Percentiles rank a stretch among this genome's conserved stretches.
These are phyloP conservation scores for Priceomyces carsonii DNA, from an alignment of 805 yeast genomes.

Conservation along the genomic window DNA sequence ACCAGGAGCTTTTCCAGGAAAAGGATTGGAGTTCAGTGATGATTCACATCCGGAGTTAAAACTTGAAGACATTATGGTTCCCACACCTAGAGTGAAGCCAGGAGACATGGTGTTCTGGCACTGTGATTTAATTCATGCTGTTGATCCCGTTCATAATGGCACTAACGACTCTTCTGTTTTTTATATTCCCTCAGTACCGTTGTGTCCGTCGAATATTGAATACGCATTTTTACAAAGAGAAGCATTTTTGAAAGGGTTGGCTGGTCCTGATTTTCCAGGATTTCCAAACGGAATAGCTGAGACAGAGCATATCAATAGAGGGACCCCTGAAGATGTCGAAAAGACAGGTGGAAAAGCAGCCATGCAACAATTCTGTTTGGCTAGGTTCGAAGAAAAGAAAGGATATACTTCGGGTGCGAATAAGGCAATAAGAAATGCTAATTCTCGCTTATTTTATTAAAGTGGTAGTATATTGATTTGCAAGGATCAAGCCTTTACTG, in stretches of 20 bases:
- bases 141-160: constrained; percentile 38
- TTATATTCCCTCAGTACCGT: constrained; percentile 38
- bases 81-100: constrained; percentile 38
- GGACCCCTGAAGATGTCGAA: constrained; percentile 16
- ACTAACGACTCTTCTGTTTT: constrained; percentile 36
- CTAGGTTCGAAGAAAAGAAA: constrained; percentile 11
- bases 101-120: constrained; percentile 50
- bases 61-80: constrained; percentile 28
- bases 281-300: constrained; percentile 21
- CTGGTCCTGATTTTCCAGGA: constrained; percentile 28
- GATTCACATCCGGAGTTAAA: constrained; percentile 35
- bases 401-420: constrained; percentile 12
- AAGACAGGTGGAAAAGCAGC: constrained; percentile 17
- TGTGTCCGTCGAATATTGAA: constrained; percentile 19
- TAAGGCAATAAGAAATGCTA: constrained; percentile 9
- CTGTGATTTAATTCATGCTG: constrained; percentile 41
- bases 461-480: too few species aligned
- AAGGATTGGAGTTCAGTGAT: constrained; percentile 31
- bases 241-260: constrained; percentile 17
- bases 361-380: constrained; percentile 18
- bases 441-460: constrained; percentile 4
- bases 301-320: constrained; percentile 20
- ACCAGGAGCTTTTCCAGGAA: constrained; percentile 41
- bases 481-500: too few species aligned
- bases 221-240: constrained; percentile 21